Base-by-base conservation (phyloP, 768 basidiomycete species). In the Leccinum longicurvipes region DNA sequence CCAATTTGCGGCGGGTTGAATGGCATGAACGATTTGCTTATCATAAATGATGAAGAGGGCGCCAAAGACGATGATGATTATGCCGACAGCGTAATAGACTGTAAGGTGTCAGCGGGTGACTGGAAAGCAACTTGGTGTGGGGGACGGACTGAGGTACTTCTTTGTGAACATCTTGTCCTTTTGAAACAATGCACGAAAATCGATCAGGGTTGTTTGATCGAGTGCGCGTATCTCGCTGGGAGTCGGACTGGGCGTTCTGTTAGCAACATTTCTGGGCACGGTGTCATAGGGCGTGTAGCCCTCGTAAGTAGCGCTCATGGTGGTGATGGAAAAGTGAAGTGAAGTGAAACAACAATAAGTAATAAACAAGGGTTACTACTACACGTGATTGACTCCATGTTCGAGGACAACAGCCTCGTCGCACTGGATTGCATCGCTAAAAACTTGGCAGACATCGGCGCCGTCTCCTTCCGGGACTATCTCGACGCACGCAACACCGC, bases 21-120 rank as follows among this genome's bases (percentile, higher is more conserved):
- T 60, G 69, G 74, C 76, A 2, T 59, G 57, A 27, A 83, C 76
- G 60, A 83, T 82, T 69, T 87, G 79, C 54, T 77, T 76, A 64
- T 92, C 85, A 63, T 82, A 88, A 10, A 88, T 67, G 9, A 78
- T 75, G 49, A 87, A 75, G 53, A 90, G 78, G 3, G 73, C 74
- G 12, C 78, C 74, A 23, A 87, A 19, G 51, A 78, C 73, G 31
- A 82, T 48, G 51, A 83, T 70, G 29, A 89, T 50, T 47, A 77
- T 58, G 3, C 76, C 56, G n/a, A 73, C 65, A 8, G 86, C 71
- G 54, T 84, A 86, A 62, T 80, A 82, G 70, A 77, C 66, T 71
- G 61, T 0, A 4, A 3, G 6, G n/a, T 19, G 56, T 63, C 11
- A 65, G 50, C 21, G 14, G 6, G 36, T 17, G 34, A n/a, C 15